A percentile compares a stretch with the other conserved stretches of the same genome.
phyloP scores from a whole-genome alignment of 352 stramenopile species.

The Globisporangium irregulare region DNA sequence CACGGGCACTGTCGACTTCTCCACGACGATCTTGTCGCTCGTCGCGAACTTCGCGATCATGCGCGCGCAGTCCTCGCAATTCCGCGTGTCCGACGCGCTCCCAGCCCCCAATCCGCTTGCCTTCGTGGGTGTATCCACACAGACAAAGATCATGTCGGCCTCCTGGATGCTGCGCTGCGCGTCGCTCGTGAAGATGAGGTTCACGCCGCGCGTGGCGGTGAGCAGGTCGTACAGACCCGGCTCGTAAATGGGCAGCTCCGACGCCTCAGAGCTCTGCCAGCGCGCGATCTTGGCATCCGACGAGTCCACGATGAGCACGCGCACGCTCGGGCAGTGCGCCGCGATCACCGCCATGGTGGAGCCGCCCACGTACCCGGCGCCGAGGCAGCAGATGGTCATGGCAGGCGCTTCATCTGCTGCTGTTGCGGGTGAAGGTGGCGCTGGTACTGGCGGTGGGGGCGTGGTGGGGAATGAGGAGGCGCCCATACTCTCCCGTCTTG shows the following conservation, averaged over 20 bases:
- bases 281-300: slow-evolving; percentile 95
- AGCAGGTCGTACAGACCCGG: slow-evolving; percentile 94
- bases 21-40: slow-evolving; percentile 97
- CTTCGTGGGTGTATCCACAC: slow-evolving; percentile 99
- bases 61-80: slow-evolving; percentile 98
- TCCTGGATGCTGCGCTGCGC: slow-evolving; percentile 96
- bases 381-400: slow-evolving; percentile 96
- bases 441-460: slow-evolving; percentile 16
- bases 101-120: slow-evolving; percentile 95
- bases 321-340: slow-evolving; percentile 95
- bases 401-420: slow-evolving; percentile 18
- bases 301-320: slow-evolving; percentile 98
- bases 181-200: slow-evolving; percentile 99
- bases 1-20: slow-evolving; percentile 99
- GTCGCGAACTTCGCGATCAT: slow-evolving; percentile 96
- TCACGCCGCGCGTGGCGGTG: slow-evolving; percentile 91
- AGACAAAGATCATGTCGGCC: slow-evolving; percentile 99
- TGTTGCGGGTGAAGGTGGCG: slow-evolving; percentile 21
- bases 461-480: neutral
- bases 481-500: neutral
- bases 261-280: slow-evolving; percentile 91
- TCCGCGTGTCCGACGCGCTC: slow-evolving; percentile 98
- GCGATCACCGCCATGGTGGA: slow-evolving; percentile 99
- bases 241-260: slow-evolving; percentile 98
- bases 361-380: slow-evolving; percentile 98